These are phyloP conservation scores for Penicillium frequentans DNA, from an alignment of 2,329 filamentous ascomycete species.

Conservation along the genomic window DNA sequence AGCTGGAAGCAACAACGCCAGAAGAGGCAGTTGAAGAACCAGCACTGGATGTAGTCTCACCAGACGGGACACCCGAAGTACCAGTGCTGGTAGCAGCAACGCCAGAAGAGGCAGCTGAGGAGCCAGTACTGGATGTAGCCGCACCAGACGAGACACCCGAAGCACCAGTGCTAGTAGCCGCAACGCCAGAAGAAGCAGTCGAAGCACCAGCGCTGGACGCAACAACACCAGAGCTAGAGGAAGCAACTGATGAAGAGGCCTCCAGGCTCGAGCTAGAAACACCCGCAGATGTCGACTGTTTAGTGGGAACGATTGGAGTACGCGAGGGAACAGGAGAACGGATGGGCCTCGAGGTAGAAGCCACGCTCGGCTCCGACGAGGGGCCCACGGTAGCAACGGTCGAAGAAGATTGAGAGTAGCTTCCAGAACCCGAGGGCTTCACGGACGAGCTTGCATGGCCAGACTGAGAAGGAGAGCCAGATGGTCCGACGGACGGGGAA, in stretches of 20 bases:
- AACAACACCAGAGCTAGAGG: slow-evolving; percentile 1
- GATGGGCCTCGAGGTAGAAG: neutral
- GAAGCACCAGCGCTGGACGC: neutral
- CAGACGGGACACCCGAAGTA: neutral
- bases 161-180: neutral
- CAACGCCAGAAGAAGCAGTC: neutral
- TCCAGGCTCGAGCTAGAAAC: slow-evolving; percentile 5
- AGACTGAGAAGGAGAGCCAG: neutral
- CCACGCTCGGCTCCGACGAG: slow-evolving; percentile 4
- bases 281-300: slow-evolving; percentile 1
- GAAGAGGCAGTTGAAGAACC: neutral
- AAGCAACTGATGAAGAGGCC: neutral
- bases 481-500: neutral
- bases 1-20: neutral
- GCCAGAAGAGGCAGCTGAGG: neutral
- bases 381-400: neutral
- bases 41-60: neutral
- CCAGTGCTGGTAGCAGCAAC: neutral
- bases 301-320: neutral
- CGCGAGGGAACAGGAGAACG: neutral
- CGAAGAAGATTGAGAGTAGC: neutral
- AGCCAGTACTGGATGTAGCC: neutral
- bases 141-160: neutral
- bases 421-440: neutral
- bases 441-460: neutral